A percentile compares a stretch with the other conserved stretches of the same genome.
These are phyloP conservation scores for Solanum hybrid DNA, from an alignment of 305 asterid genomes.

Conservation along the genomic window DNA sequence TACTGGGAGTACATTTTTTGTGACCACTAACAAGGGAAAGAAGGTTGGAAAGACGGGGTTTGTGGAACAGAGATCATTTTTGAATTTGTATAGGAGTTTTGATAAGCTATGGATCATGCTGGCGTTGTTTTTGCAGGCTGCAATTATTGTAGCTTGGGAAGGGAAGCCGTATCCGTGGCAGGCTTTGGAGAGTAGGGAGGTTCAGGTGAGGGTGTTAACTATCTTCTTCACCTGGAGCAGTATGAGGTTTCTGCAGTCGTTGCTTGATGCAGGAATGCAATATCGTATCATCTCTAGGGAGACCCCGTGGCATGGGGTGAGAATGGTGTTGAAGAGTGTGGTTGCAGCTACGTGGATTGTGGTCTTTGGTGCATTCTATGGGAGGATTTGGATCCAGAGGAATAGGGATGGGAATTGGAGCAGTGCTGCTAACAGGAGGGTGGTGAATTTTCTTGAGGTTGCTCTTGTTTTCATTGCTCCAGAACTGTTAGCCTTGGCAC, in stretches of 20 bases:
- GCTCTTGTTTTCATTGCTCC: slow-evolving; percentile 69
- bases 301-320: slow-evolving; percentile 64
- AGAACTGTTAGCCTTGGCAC: slow-evolving; percentile 63
- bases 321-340: slow-evolving; percentile 71
- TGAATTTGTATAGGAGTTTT: slow-evolving; percentile 41
- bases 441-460: slow-evolving; percentile 60
- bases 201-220: slow-evolving; percentile 76
- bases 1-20: slow-evolving; percentile 34
- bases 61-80: slow-evolving; percentile 44
- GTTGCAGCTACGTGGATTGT: slow-evolving; percentile 78
- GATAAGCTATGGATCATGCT: slow-evolving; percentile 89
- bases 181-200: slow-evolving; percentile 45
- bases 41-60: slow-evolving; percentile 59
- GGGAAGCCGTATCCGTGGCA: slow-evolving; percentile 58
- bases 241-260: slow-evolving; percentile 73
- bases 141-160: slow-evolving; percentile 86
- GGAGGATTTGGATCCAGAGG: slow-evolving; percentile 64
- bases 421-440: slow-evolving; percentile 32
- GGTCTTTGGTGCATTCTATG: slow-evolving; percentile 64
- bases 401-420: slow-evolving; percentile 51
- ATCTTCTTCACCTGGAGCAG: slow-evolving; percentile 79
- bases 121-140: slow-evolving; percentile 75
- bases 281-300: slow-evolving; percentile 78
- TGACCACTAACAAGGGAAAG: slow-evolving; percentile 46
- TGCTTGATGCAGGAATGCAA: slow-evolving; percentile 82